A percentile compares a stretch with the other conserved stretches of the same genome.
Conservation (phyloP, 129 eudicot genomes). For the Artemisia tridentata region DNA sequence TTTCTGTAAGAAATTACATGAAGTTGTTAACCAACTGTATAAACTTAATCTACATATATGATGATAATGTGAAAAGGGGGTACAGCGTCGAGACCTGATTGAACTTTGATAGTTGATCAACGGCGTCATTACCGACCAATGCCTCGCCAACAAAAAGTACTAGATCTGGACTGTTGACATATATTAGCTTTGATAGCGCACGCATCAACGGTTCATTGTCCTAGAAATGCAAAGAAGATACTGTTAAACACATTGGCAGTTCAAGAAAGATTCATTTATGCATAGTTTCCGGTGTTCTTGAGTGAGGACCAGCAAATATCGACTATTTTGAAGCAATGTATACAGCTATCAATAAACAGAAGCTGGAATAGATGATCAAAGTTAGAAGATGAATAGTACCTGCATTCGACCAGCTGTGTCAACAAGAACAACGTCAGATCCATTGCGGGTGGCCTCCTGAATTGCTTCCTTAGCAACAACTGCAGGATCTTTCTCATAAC, state of each 20-base stretch:
- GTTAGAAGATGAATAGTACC: slow-evolving; percentile 38
- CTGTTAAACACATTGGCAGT: neutral
- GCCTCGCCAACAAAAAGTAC: slow-evolving; percentile 97
- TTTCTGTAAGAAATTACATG: slow-evolving; percentile 53
- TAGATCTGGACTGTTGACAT: slow-evolving; percentile 90
- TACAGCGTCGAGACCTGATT: slow-evolving; percentile 61
- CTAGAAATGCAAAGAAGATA: slow-evolving; percentile 34
- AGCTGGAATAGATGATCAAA: neutral
- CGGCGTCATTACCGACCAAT: slow-evolving; percentile 97
- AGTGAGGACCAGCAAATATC: neutral
- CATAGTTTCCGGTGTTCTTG: neutral
- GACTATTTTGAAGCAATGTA: neutral
- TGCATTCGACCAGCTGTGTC: slow-evolving; percentile 99
- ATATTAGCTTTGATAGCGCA: slow-evolving; percentile 89
- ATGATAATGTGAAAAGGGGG: neutral
- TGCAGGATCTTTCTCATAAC: slow-evolving; percentile 97
- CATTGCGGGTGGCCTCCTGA: slow-evolving; percentile 81
- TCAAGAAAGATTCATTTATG: neutral
- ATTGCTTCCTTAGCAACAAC: slow-evolving; percentile 98
- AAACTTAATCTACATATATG: neutral
- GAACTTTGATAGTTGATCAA: slow-evolving; percentile 90
- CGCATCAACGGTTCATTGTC: slow-evolving; percentile 98
- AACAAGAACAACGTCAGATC: slow-evolving; percentile 95
- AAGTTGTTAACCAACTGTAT: neutral
- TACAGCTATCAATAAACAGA: neutral